Evolutionary conservation across 768 basidiomycete genomes (phyloP), one percentile per base, ranked within the genome.

Genomic region (Pholiota conissans): DNA sequence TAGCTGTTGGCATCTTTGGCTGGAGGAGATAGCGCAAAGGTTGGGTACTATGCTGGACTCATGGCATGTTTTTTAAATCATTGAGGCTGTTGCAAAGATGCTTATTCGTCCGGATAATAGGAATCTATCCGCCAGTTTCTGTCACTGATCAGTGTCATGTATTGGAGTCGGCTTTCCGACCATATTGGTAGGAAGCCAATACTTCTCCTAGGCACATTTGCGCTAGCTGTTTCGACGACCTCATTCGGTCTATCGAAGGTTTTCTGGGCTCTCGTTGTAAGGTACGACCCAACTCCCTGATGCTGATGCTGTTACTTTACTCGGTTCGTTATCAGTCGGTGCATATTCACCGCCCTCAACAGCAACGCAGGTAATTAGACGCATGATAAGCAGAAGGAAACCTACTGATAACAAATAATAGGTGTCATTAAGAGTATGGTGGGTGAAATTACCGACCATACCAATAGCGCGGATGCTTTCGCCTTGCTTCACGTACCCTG

Each of bases 111-210:
- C 54, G 46, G 20, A 14, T 8, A 10, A 26, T 55, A 87, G 86
- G 80, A 85, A 71, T 85, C 84, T 0, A 68, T 82, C 10, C 87
- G 85, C 63, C 86, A 84, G 54, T 74, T 80, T 3, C 77, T 84
- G 0, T 81, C 86, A 58, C 82, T 85, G 0, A 63, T 82, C 32
- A 84, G 81, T 1, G 82, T 85, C 20, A 70, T 87, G 35, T 79
- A 85, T 59, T 87, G 86, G 86, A 84, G 83, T 61, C 79, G 83
- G 2, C 52, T 84, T 8, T 87, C 86, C 9, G 86, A 88, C 56
- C 74, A 76, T 40, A 71, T 87, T 48, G 86, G 86, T 11, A 78
- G 86, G 28, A 86, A 83, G 61, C 86, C 86, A 0, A 77, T 88
- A 11, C 76, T 88, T 52, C 67, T 87, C 49, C 74, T 69, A 1